Evolutionary conservation across 2,329 filamentous ascomycete species (phyloP).

Genomic region (Paraconiothyrium brasiliense): DNA sequence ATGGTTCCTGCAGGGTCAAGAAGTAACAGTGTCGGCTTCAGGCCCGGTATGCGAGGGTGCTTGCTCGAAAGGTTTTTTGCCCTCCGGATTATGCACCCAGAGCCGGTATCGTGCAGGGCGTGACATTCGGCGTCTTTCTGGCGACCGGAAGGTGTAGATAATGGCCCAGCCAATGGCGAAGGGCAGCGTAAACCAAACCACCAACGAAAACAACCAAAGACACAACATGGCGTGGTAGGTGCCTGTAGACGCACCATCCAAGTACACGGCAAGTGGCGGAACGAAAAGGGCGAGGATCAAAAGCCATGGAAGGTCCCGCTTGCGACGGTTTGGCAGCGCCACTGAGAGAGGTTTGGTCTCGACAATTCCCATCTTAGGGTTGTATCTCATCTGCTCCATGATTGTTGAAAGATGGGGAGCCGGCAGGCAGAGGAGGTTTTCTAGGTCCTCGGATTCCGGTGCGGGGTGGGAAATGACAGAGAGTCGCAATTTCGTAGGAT

Average conservation of each 20-base stretch:
- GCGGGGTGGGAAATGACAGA: not conserved
- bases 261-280: conserved; percentile 32
- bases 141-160: conserved; percentile 22
- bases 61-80: conserved; percentile 18
- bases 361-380: not conserved
- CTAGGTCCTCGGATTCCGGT: not conserved
- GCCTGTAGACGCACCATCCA: conserved; percentile 28
- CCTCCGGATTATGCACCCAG: conserved; percentile 12
- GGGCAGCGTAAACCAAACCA: not conserved
- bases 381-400: not conserved
- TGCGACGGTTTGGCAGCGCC: conserved; percentile 17
- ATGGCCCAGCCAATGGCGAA: conserved; percentile 19
- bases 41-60: conserved; percentile 1
- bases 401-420: not conserved
- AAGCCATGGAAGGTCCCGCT: conserved; percentile 16
- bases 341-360: conserved; percentile 12
- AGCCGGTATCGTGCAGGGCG: conserved; percentile 17
- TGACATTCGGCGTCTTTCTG: conserved; percentile 19
- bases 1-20: not conserved
- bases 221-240: conserved; percentile 17
- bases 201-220: not conserved
- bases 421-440: not conserved
- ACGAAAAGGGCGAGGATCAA: conserved; percentile 26
- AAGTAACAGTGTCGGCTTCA: not conserved
- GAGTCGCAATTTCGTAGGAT: not conserved